Conservation (phyloP, 148 eudicot species). For the Camellia granthamiana region DNA sequence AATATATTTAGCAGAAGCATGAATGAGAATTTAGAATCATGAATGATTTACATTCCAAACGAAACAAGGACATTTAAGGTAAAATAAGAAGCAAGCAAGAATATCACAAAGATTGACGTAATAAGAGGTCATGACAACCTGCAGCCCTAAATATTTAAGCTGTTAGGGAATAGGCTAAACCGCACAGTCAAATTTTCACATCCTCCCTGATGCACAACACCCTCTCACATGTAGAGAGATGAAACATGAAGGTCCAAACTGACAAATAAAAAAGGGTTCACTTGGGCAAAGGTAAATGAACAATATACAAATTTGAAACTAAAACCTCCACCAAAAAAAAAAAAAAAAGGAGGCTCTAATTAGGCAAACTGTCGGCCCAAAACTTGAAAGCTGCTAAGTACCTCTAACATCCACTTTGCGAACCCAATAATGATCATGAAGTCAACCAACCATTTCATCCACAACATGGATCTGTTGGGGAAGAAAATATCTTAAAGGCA, state of each 20-base stretch:
- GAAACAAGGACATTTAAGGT: not conserved
- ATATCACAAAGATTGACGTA: not conserved
- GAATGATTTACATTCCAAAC: constrained; percentile 12
- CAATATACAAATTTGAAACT: not conserved
- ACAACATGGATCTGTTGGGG: not conserved
- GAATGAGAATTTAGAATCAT: too few relatives aligned
- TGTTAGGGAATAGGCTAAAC: not conserved
- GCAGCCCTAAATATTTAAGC: not conserved
- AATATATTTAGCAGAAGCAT: too few relatives aligned
- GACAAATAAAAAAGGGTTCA: not conserved
- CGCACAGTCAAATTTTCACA: not conserved
- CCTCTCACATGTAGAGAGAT: not conserved
- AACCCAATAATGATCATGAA: not conserved
- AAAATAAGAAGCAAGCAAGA: not conserved
- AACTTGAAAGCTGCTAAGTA: not conserved
- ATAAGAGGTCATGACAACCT: not conserved
- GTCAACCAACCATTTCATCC: constrained; percentile 1
- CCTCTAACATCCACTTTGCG: not conserved
- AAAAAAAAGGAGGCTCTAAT: not conserved
- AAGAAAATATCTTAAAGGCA: not conserved
- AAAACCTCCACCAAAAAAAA: not conserved
- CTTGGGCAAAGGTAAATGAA: not conserved
- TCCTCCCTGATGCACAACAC: not conserved
- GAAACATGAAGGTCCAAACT: not conserved
- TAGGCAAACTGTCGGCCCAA: not conserved